Conservation (phyloP, 2,329 filamentous ascomycete species). For the Nemania bipapillata region DNA sequence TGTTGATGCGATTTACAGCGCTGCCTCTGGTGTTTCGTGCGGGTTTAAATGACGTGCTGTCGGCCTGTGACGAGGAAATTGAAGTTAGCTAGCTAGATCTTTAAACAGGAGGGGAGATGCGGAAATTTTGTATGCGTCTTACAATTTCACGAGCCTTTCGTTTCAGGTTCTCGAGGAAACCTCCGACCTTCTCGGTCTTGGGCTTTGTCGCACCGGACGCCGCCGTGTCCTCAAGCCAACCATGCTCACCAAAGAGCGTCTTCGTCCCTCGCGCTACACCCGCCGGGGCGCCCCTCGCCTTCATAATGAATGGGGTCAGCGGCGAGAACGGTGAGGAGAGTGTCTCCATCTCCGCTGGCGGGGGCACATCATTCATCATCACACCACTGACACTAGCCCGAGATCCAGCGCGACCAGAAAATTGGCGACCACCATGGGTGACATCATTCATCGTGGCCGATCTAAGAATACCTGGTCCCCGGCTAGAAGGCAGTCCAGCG, state of each 20-base stretch:
- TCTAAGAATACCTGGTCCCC: slow-evolving; percentile 12
- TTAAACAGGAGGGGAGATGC: not conserved
- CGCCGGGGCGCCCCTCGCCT: slow-evolving; percentile 38
- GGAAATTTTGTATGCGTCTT: slow-evolving; percentile 40
- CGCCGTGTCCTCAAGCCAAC: slow-evolving; percentile 64
- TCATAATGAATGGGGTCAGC: slow-evolving; percentile 50
- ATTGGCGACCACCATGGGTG: slow-evolving; percentile 9
- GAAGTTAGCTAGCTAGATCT: slow-evolving; percentile 32
- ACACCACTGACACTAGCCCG: not conserved
- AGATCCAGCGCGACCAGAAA: slow-evolving; percentile 3
- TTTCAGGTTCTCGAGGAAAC: slow-evolving; percentile 46
- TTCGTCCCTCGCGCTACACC: slow-evolving; percentile 52
- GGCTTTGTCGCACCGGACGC: slow-evolving; percentile 28
- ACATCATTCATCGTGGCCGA: slow-evolving; percentile 32
- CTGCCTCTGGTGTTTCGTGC: slow-evolving; percentile 18
- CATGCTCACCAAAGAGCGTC: slow-evolving; percentile 65
- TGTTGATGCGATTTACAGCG: slow-evolving; percentile 42
- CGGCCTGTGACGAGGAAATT: slow-evolving; percentile 28
- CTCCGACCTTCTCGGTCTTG: slow-evolving; percentile 40
- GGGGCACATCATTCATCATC: not conserved
- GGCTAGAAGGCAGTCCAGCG: not conserved
- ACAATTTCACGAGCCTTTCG: slow-evolving; percentile 67
- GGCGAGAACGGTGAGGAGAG: slow-evolving; percentile 43
- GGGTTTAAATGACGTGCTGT: slow-evolving; percentile 29
- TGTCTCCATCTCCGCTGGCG: not conserved